A percentile compares a stretch with the other conserved stretches of the same genome.
Conservation (phyloP, 306 rosid genomes). For the Corylus americana region DNA sequence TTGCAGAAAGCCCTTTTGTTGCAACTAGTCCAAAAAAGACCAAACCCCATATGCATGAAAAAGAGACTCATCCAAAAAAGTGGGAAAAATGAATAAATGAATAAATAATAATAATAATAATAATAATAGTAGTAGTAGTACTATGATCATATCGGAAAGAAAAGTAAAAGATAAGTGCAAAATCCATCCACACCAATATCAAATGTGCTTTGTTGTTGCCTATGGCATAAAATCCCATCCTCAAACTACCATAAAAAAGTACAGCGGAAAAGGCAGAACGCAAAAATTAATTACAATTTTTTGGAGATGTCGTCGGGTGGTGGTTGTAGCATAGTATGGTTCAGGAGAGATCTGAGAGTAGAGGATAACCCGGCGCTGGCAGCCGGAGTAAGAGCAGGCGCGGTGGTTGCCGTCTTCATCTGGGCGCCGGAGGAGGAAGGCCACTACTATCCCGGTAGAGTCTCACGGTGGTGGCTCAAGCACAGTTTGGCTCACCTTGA, state of each 20-base stretch:
- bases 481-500: slow-evolving; percentile 86
- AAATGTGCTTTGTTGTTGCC: slow-evolving; percentile 27
- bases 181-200: slow-evolving; percentile 26
- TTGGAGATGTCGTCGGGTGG: slow-evolving; percentile 87
- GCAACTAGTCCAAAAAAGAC: slow-evolving; percentile 47
- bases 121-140: background rate
- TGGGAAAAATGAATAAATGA: slow-evolving; percentile 6
- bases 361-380: slow-evolving; percentile 94
- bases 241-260: background rate
- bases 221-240: slow-evolving; percentile 36
- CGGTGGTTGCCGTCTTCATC: slow-evolving; percentile 77
- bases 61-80: slow-evolving; percentile 28
- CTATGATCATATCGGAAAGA: slow-evolving; percentile 11
- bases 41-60: slow-evolving; percentile 17
- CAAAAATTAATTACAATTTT: slow-evolving; percentile 25
- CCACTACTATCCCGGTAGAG: slow-evolving; percentile 84
- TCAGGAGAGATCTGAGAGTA: slow-evolving; percentile 97
- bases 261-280: slow-evolving; percentile 2
- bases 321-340: slow-evolving; percentile 98
- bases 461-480: slow-evolving; percentile 98
- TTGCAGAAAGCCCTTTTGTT: slow-evolving; percentile 9
- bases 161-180: slow-evolving; percentile 32
- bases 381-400: slow-evolving; percentile 92
- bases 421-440: slow-evolving; percentile 99
- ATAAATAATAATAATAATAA: no score